A percentile compares a stretch with the other conserved stretches of the same genome.
These are phyloP conservation scores for Gossypium trilobum DNA, from an alignment of 441 rosid genomes.

Conservation along the genomic window DNA sequence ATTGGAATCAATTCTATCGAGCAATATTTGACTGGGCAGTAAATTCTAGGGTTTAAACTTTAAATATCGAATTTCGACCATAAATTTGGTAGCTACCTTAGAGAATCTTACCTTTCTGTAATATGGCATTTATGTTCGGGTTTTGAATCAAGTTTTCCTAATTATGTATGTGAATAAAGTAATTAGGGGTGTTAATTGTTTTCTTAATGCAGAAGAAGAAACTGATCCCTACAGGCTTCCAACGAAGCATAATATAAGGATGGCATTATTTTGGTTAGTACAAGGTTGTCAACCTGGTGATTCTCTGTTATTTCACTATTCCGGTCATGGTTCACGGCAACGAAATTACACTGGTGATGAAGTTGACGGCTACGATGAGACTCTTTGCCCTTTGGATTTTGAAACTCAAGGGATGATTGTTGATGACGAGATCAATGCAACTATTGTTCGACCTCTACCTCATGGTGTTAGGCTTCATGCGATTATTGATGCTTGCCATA, in stretches of 20 bases:
- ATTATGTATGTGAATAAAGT: neutral
- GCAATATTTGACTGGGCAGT: neutral
- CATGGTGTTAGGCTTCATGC: constrained; percentile 74
- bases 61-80: neutral
- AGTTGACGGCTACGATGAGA: constrained; percentile 77
- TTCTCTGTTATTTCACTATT: constrained; percentile 78
- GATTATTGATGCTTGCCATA: constrained; percentile 69
- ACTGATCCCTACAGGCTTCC: constrained; percentile 66
- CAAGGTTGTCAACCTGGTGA: constrained; percentile 88
- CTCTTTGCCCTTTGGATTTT: constrained; percentile 73
- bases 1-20: neutral
- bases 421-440: constrained; percentile 75
- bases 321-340: constrained; percentile 83
- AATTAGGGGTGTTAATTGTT: neutral
- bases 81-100: neutral
- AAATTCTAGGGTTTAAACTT: neutral
- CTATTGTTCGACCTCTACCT: constrained; percentile 61
- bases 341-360: constrained; percentile 69
- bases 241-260: constrained; percentile 61
- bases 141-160: neutral
- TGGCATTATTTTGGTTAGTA: constrained; percentile 80
- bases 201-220: constrained; percentile 68
- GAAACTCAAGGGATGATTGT: constrained; percentile 88
- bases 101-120: neutral
- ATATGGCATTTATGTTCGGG: neutral